Base-by-base conservation (phyloP, 1,284 basidiomycete genomes). In the Trichosporon inkin region DNA sequence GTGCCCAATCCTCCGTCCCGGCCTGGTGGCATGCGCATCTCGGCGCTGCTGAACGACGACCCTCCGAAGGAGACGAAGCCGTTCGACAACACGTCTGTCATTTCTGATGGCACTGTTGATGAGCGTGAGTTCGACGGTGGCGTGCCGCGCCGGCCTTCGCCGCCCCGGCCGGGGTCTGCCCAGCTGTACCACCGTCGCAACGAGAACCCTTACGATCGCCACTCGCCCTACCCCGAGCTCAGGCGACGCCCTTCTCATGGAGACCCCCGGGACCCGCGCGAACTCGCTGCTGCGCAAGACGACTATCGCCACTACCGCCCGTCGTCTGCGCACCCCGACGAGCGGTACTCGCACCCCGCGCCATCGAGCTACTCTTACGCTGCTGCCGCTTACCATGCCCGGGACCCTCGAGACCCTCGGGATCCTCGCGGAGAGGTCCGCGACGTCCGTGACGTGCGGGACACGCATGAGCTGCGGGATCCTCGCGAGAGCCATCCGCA, bases 31-130 rank as follows among this genome's bases (percentile, higher is more conserved):
- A 74, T 76, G 72, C 66, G 71, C 2, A 75, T 76, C 41, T 71
- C 72, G 2, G 70, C 71, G 3, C 54, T 76, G 41, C 65, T 76
- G 14, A 76, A 76, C 53, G 72, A 76, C 60, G 73, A 72, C 20
- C 63, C 69, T 2, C 60, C 68, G 0, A 57, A 61, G 22, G 56
- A 62, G n/a, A 22, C 53, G n/a, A 61, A 54, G 19, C 53, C 57
- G 2, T 62, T 64, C 14, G 72, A 72, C 61, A 60, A 63, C 0
- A 62, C 62, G 13, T 72, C 72, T 47, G 68, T 70, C 13, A 71
- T 67, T 1, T 75, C 73, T 0, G 74, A 76, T 56, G 73, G 69
- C 11, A 76, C 74, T 2, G 69, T 75, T 1, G 72, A 74, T 32
- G 74, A 76, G 53, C 59, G 68, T 28, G 71, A 73, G 37, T 62